A percentile compares a stretch with the other conserved stretches of the same genome.
Conservation (phyloP, 2,329 filamentous ascomycete genomes). For the Venturia nashicola region DNA sequence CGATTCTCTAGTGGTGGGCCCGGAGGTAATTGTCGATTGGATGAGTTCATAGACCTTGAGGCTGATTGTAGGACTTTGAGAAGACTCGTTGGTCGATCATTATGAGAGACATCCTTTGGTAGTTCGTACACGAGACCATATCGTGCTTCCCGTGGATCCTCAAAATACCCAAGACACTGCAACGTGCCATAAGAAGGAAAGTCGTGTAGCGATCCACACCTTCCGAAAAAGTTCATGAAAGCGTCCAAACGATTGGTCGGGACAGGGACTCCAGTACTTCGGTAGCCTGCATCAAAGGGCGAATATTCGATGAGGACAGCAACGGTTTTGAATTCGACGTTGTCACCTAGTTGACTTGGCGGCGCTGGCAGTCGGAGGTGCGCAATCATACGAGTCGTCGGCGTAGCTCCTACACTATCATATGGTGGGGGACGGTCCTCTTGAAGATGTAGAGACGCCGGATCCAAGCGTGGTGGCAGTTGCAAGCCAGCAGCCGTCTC, state of each 20-base stretch:
- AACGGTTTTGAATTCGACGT: slow-evolving; percentile 19
- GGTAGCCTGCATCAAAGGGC: slow-evolving; percentile 35
- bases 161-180: slow-evolving; percentile 58
- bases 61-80: slow-evolving; percentile 35
- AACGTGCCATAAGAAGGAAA: slow-evolving; percentile 30
- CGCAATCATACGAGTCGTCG: slow-evolving; percentile 33
- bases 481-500: slow-evolving; percentile 9
- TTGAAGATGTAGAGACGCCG: slow-evolving; percentile 29
- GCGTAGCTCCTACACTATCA: slow-evolving; percentile 31
- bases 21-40: slow-evolving; percentile 27
- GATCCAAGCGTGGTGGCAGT: slow-evolving; percentile 23
- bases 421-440: slow-evolving; percentile 37
- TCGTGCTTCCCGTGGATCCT: slow-evolving; percentile 56
- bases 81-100: slow-evolving; percentile 31
- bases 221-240: slow-evolving; percentile 22
- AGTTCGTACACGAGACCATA: slow-evolving; percentile 67
- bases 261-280: slow-evolving; percentile 33
- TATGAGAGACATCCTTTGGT: slow-evolving; percentile 34
- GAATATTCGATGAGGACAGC: slow-evolving; percentile 61
- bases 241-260: slow-evolving; percentile 32
- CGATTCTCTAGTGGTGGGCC: slow-evolving; percentile 58
- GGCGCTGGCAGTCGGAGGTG: slow-evolving; percentile 18
- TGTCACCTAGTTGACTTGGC: neutral
- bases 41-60: slow-evolving; percentile 29
- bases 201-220: slow-evolving; percentile 17